These are phyloP conservation scores for Polychytrium aggregatum DNA, from an alignment of 192 early-diverging fungal species.

Conservation along the genomic window DNA sequence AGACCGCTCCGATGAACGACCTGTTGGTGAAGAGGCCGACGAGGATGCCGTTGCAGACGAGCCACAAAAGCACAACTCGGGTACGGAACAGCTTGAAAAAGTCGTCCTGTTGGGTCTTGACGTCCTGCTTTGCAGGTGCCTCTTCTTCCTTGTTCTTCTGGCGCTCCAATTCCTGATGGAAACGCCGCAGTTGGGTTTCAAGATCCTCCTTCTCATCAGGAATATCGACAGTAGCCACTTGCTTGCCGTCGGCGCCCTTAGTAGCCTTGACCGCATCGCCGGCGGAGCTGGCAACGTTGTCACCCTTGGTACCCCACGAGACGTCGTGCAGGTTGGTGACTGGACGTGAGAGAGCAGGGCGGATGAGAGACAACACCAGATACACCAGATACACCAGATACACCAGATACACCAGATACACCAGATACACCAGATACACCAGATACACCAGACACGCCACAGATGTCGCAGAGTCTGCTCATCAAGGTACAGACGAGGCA, in stretches of 20 bases:
- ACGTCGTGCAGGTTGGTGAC: constrained; percentile 90
- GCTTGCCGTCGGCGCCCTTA: constrained; percentile 52
- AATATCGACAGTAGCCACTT: constrained; percentile 28
- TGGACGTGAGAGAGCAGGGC: constrained; percentile 24
- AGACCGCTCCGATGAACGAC: constrained; percentile 12
- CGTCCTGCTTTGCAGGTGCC: constrained; percentile 24
- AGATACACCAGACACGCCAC: no score
- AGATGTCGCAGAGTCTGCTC: not conserved
- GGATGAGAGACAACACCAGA: no score
- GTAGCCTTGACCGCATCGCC: constrained; percentile 50
- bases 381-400: no score
- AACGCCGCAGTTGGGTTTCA: constrained; percentile 28
- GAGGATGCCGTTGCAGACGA: constrained; percentile 11
- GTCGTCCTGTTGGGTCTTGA: constrained; percentile 6
- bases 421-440: no score
- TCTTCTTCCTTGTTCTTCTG: constrained; percentile 31
- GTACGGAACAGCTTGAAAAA: constrained; percentile 13
- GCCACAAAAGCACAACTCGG: constrained; percentile 20
- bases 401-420: no score
- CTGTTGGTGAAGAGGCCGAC: constrained; percentile 13
- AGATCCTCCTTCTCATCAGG: constrained; percentile 22
- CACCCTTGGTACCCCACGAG: constrained; percentile 92
- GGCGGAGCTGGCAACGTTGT: constrained; percentile 52
- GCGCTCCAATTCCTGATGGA: constrained; percentile 12
- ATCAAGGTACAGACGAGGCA: not conserved